Base-by-base conservation (phyloP, 139 green algal species). In the Nannochloris sp. region DNA sequence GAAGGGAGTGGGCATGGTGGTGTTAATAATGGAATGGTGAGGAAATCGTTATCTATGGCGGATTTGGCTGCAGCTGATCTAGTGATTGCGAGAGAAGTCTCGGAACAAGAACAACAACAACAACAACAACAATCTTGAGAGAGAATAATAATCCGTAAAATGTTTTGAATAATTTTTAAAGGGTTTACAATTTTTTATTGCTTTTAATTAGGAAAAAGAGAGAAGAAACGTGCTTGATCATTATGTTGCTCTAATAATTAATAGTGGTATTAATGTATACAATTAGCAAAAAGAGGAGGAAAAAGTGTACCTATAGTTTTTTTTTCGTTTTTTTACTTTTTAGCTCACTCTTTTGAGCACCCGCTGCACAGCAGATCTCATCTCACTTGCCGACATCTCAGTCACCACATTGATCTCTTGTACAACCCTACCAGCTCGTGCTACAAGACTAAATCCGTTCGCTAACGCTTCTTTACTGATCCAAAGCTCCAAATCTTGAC, bases 401-500 rank as follows among this genome's bases (percentile, higher is more conserved):
- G 79, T 85, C 19, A 29, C 46, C 3, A 86, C 73, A 12, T 68
- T 56, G 13, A 86, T 69, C 59, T 86, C 79, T 64, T 86, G 79
- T 57, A 84, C 73, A 15, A 70, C 45, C 9, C 66, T 38, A 19
- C 77, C 79, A 46, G 79, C 69, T 12, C 79, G 68, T 14, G 65
- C 78, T 15, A 83, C 67, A n/a, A 86, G 62, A 61, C 70, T 75
- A 55, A 67, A 84, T 7, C 79, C 79, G 36, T 76, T 63, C 9
- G 54, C 47, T 25, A 84, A 54, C 31, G 30, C 32, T 44, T 80
- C 67, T 32, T 64, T 72, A 10, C 61, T 74, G 23, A 86, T 72
- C 76, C 77, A 86, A 42, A 86, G 42, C 65, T 86, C 77, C 54
- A 86, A 73, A 44, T 86, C 79, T 65, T 84, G 74, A 32, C 63